phyloP scores from a whole-genome alignment of 805 yeast genomes.

The Sungouiella blattae region DNA sequence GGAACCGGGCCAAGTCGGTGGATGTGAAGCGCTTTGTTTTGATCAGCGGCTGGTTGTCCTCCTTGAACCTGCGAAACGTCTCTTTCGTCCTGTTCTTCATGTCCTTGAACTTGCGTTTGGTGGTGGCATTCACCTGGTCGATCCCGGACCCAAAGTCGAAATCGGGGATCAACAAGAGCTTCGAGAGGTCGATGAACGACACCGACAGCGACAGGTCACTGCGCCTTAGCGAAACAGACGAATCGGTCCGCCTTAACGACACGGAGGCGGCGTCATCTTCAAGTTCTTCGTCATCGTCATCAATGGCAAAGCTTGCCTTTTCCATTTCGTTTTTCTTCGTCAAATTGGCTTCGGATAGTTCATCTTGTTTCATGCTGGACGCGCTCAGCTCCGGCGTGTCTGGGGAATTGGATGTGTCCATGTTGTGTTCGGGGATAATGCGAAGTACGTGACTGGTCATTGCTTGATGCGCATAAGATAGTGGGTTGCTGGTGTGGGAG shows the following conservation, averaged over 20 bases:
- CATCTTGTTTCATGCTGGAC: background rate
- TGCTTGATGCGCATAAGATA: too few species aligned
- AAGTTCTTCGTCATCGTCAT: slow-evolving; percentile 5
- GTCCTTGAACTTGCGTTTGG: slow-evolving; percentile 31
- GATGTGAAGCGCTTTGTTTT: slow-evolving; percentile 6
- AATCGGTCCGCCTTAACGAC: background rate
- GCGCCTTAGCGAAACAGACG: slow-evolving; percentile 6
- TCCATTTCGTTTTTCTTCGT: background rate
- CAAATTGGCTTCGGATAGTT: background rate
- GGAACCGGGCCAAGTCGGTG: slow-evolving; percentile 28
- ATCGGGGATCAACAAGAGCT: slow-evolving; percentile 37
- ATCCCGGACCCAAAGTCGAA: slow-evolving; percentile 41
- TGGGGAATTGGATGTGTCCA: background rate
- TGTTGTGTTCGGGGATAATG: background rate
- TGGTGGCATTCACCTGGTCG: slow-evolving; percentile 32
- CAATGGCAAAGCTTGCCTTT: background rate
- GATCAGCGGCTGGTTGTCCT: slow-evolving; percentile 10
- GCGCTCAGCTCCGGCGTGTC: background rate
- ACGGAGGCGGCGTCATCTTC: background rate
- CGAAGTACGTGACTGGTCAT: background rate
- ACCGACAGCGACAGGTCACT: slow-evolving; percentile 20
- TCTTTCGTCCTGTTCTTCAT: slow-evolving; percentile 36
- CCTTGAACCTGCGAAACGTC: slow-evolving; percentile 24
- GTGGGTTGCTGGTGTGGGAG: too few species aligned
- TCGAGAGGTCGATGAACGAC: slow-evolving; percentile 34